phyloP scores from a whole-genome alignment of 352 stramenopile genomes.

The Globisporangium barbulae region DNA sequence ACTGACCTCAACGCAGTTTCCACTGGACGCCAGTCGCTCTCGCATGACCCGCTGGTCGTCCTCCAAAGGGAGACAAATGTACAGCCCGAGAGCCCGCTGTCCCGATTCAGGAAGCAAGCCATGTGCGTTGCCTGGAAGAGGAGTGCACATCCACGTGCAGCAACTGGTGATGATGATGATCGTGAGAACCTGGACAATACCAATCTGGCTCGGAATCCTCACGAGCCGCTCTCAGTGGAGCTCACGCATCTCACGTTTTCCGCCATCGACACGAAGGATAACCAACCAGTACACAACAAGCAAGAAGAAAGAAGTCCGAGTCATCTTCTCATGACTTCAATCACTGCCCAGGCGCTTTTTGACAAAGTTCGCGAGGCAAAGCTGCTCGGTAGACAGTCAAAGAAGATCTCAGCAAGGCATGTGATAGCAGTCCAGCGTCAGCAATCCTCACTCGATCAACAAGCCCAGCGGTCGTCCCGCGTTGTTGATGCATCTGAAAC shows the following conservation, averaged over 20 bases:
- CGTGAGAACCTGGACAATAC: background rate
- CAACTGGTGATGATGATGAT: background rate
- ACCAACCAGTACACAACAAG: background rate
- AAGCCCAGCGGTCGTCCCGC: no score
- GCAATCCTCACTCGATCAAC: no score
- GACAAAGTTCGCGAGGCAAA: slow-evolving; percentile 43
- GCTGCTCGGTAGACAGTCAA: slow-evolving; percentile 11
- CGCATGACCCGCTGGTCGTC: background rate
- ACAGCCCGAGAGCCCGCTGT: slow-evolving; percentile 33
- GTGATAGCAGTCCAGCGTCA: no score
- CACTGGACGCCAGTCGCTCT: background rate
- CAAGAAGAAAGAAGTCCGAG: background rate
- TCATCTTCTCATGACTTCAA: background rate
- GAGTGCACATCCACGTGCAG: background rate
- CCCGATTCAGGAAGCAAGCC: slow-evolving; percentile 43
- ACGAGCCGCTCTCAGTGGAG: background rate
- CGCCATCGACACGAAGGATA: background rate
- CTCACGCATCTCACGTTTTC: background rate
- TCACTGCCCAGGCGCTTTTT: slow-evolving; percentile 25
- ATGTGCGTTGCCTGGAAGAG: background rate
- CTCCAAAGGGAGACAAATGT: background rate
- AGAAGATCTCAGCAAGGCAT: background rate
- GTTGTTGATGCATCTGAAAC: no score
- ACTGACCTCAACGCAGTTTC: no score
- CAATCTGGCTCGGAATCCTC: background rate